A percentile compares a stretch with the other conserved stretches of the same genome.
phyloP scores from a whole-genome alignment of 805 yeast genomes.

The Diddensiella santjacobensis region DNA sequence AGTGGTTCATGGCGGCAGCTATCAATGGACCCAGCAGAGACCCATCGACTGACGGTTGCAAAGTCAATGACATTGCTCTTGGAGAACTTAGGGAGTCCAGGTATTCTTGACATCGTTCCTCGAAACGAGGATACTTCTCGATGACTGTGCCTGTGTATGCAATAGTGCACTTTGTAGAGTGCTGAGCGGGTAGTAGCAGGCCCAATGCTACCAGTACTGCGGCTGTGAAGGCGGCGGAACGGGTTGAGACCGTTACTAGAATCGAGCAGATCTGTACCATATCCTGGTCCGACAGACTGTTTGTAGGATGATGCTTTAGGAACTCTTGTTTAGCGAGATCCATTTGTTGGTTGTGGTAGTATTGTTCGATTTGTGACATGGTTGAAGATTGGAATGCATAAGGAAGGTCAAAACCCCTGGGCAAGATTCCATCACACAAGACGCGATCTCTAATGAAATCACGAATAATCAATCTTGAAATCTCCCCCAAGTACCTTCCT shows the following conservation, averaged over 20 bases:
- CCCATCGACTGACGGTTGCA: constrained; percentile 21
- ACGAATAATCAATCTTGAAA: constrained; percentile 64
- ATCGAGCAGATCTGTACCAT: constrained; percentile 24
- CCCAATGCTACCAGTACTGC: constrained; percentile 29
- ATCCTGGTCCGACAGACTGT: constrained; percentile 20
- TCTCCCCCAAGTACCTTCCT: constrained; percentile 87
- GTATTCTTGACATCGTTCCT: constrained; percentile 28
- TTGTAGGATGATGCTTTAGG: constrained; percentile 15
- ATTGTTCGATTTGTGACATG: constrained; percentile 29
- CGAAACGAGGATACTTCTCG: constrained; percentile 31
- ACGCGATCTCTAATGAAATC: constrained; percentile 56
- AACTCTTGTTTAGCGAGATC: constrained; percentile 25
- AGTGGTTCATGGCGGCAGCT: constrained; percentile 25
- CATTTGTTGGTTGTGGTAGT: constrained; percentile 14
- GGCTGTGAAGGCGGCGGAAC: constrained; percentile 34
- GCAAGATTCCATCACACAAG: constrained; percentile 20
- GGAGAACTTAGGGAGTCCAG: constrained; percentile 21
- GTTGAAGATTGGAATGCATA: constrained; percentile 26
- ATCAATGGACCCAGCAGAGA: constrained; percentile 28
- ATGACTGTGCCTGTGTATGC: constrained; percentile 34
- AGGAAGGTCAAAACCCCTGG: constrained; percentile 25
- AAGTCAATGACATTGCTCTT: constrained; percentile 16
- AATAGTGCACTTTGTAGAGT: constrained; percentile 22
- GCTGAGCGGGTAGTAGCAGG: constrained; percentile 16
- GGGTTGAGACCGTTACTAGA: constrained; percentile 29